Evolutionary conservation across 441 rosid species (phyloP).

Genomic region (Raphanus hybrid): DNA sequence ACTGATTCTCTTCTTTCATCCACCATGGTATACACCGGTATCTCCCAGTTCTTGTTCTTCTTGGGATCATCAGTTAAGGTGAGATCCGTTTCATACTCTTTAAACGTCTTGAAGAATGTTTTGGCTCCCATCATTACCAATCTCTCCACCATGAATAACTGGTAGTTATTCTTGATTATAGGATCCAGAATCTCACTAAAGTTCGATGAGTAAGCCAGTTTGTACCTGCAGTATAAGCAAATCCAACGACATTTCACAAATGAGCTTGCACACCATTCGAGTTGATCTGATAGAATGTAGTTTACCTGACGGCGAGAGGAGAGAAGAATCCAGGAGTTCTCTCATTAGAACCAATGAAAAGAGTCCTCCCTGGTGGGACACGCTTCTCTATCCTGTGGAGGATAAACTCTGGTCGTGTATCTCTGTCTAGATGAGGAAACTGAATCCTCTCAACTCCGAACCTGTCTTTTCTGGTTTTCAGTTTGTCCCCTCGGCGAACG

Average conservation of each 20-base stretch:
- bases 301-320: slow-evolving; percentile 69
- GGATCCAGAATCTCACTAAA: slow-evolving; percentile 76
- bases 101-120: slow-evolving; percentile 81
- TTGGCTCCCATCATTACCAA: slow-evolving; percentile 88
- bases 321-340: slow-evolving; percentile 85
- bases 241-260: not conserved
- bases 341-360: slow-evolving; percentile 96
- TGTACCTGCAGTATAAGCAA: slow-evolving; percentile 62
- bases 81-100: slow-evolving; percentile 73
- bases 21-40: slow-evolving; percentile 78
- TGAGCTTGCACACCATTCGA: not conserved
- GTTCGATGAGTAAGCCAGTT: slow-evolving; percentile 89
- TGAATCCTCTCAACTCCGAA: slow-evolving; percentile 77
- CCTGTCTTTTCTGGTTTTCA: slow-evolving; percentile 89
- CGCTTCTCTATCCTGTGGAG: slow-evolving; percentile 72
- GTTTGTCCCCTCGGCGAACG: slow-evolving; percentile 92
- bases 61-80: slow-evolving; percentile 91
- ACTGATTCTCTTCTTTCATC: slow-evolving; percentile 48
- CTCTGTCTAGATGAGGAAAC: slow-evolving; percentile 95
- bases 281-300: not conserved
- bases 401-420: slow-evolving; percentile 86
- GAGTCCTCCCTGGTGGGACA: slow-evolving; percentile 79
- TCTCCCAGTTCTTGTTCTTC: slow-evolving; percentile 93
- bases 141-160: slow-evolving; percentile 92
- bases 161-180: slow-evolving; percentile 80